phyloP scores from a whole-genome alignment of 2,329 filamentous ascomycete genomes.

The Penicillium sp. region DNA sequence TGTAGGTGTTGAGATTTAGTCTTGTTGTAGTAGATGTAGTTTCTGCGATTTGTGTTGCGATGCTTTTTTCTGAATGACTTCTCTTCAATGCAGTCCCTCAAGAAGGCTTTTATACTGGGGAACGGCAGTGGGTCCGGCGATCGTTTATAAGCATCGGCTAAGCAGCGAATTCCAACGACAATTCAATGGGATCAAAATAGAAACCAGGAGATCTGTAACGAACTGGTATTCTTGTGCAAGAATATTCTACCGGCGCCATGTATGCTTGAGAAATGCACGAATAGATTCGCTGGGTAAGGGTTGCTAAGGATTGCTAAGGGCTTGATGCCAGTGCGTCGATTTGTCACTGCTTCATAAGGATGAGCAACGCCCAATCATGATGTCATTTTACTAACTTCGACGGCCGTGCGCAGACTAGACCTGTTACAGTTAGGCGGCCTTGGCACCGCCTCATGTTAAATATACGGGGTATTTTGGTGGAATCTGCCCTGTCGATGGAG shows the following conservation, averaged over 20 bases:
- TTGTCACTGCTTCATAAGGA: background rate
- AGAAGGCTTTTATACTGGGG: background rate
- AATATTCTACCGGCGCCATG: background rate
- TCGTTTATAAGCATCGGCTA: constrained; percentile 9
- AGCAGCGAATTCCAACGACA: background rate
- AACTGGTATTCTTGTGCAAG: background rate
- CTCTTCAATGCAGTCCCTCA: background rate
- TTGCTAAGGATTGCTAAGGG: background rate
- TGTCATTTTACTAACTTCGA: background rate
- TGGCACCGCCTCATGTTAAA: too few relatives aligned
- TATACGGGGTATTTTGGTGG: too few relatives aligned
- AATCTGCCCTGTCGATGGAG: too few relatives aligned
- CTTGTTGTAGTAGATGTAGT: background rate
- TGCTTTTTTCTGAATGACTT: background rate
- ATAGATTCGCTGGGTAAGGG: too few relatives aligned
- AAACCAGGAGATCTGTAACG: background rate
- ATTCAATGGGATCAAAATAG: background rate
- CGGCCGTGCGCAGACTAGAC: too few relatives aligned
- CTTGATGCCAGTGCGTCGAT: background rate
- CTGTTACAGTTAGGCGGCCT: too few relatives aligned
- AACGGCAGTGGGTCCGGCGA: background rate
- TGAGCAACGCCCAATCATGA: background rate
- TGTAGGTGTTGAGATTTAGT: background rate
- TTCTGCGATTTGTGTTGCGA: background rate
- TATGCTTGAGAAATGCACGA: background rate